Evolutionary conservation across 1,284 basidiomycete species (phyloP), one percentile per base, ranked within the genome.

Genomic region (Apiotrichum laibachii): DNA sequence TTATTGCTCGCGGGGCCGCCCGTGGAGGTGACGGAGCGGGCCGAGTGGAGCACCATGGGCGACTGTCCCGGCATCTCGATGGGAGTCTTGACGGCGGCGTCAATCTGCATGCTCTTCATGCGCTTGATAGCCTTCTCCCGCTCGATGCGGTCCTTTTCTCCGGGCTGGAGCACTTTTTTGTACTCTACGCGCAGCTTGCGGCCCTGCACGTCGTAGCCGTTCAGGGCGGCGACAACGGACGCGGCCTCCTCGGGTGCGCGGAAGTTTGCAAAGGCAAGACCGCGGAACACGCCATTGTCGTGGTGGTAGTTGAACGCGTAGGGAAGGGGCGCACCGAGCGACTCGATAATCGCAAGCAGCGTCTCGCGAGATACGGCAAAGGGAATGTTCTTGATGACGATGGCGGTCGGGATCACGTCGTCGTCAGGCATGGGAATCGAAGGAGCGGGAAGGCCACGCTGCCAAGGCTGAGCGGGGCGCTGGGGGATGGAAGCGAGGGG

Each of bases 371-470:
- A 92, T 68, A 98, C 92, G 71, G 92, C 93, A 82, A 99, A 98
- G 61, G 94, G 95, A 80, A 98, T 99, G 83, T 98, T 98, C 85
- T 99, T 99, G 80, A 99, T 96, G 72, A 99, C 95, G 72, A 99
- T 98, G 56, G 96, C 95, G 18, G 95, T 99, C 55, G 95, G 95
- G 78, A 99, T 99, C 76, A 97, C 85, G 77, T 97, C 94, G 77
- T 97, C 93, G 67, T 77, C 75, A 3, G 61, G 59, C 5, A 59
- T 60, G 4, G 62, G 62, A 33, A 61, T 61, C 11, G 22, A 33
- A 15, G 45, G 26, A 11, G 53, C 42, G 13, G 50, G 35, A 26
- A 40, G 22, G 1, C 53, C 57, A 10, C 61, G 56, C 45, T 57
- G 60, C 34, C 54, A 45, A 16, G 49, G 45, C 45, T 52, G 56